Conservation (phyloP, 345 rosid genomes). For the Mangifera indica region DNA sequence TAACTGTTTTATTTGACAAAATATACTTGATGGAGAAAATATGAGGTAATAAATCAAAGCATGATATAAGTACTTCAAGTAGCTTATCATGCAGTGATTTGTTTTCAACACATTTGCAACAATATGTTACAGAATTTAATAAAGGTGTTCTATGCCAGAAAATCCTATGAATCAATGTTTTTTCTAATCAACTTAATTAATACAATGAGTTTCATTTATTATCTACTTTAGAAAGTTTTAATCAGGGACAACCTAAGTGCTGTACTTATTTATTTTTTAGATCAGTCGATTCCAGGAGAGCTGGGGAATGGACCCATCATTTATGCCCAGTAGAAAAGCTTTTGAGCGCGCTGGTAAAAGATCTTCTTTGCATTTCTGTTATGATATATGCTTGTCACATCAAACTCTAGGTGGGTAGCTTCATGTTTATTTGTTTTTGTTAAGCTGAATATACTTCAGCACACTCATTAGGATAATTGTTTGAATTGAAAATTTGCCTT, state of each 20-base stretch:
- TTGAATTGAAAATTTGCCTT: no score
- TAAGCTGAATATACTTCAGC: no score
- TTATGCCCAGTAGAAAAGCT: conserved; percentile 94
- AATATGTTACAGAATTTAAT: not conserved
- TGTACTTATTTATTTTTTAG: conserved; percentile 30
- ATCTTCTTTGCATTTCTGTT: not conserved
- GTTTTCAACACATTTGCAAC: not conserved
- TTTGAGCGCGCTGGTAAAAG: conserved; percentile 88
- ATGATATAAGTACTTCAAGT: no score
- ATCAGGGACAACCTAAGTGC: not conserved
- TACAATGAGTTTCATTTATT: not conserved
- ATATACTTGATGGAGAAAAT: not conserved
- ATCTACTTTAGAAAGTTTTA: not conserved
- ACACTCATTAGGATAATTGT: no score
- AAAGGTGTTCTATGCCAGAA: not conserved
- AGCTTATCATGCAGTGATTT: not conserved
- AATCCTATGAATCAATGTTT: not conserved
- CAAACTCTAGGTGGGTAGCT: no score
- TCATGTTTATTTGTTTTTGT: no score
- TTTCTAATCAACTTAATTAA: not conserved
- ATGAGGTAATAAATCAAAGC: not conserved
- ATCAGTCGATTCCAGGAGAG: conserved; percentile 69
- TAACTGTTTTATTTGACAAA: not conserved
- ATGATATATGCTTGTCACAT: not conserved
- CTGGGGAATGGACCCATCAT: conserved; percentile 97